phyloP scores from a whole-genome alignment of 1,139 yeast species.

The Suhomyces taliae region DNA sequence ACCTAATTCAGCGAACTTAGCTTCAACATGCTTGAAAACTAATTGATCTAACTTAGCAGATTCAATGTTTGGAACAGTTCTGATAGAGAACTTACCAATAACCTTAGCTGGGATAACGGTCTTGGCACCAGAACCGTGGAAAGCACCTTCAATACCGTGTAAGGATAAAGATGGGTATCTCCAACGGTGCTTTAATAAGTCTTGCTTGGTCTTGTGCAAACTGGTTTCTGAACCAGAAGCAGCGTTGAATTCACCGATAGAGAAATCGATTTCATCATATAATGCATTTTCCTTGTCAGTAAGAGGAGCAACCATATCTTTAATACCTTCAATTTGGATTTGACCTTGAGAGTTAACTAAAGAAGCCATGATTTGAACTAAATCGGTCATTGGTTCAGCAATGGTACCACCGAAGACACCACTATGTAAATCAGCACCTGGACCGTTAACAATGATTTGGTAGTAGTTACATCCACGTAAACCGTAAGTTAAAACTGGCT shows the following conservation, averaged over 20 bases:
- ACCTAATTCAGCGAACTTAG: conserved; percentile 60
- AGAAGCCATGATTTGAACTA: conserved; percentile 69
- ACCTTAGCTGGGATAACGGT: conserved; percentile 97
- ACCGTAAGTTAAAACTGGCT: conserved; percentile 96
- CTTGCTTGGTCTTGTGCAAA: conserved; percentile 72
- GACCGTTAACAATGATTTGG: conserved; percentile 78
- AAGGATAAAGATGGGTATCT: conserved; percentile 93
- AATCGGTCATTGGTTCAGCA: conserved; percentile 97
- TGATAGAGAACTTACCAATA: conserved; percentile 88
- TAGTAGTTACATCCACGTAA: conserved; percentile 96
- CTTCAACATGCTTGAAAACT: conserved; percentile 70
- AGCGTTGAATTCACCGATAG: conserved; percentile 77
- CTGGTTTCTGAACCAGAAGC: conserved; percentile 89
- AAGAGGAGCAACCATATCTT: conserved; percentile 93
- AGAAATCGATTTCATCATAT: conserved; percentile 84
- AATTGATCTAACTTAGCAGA: conserved; percentile 73
- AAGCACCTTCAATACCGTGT: conserved; percentile 98
- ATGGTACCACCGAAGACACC: conserved; percentile 97
- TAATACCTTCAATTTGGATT: conserved; percentile 82
- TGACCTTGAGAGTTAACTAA: conserved; percentile 81
- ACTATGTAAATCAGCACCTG: conserved; percentile 95
- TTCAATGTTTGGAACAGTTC: conserved; percentile 95
- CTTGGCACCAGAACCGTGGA: conserved; percentile 92
- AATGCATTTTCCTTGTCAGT: conserved; percentile 75
- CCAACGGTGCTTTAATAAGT: conserved; percentile 96